These are phyloP conservation scores for Pulchroboletus neoregius DNA, from an alignment of 1,284 basidiomycete genomes.

Conservation along the genomic window DNA sequence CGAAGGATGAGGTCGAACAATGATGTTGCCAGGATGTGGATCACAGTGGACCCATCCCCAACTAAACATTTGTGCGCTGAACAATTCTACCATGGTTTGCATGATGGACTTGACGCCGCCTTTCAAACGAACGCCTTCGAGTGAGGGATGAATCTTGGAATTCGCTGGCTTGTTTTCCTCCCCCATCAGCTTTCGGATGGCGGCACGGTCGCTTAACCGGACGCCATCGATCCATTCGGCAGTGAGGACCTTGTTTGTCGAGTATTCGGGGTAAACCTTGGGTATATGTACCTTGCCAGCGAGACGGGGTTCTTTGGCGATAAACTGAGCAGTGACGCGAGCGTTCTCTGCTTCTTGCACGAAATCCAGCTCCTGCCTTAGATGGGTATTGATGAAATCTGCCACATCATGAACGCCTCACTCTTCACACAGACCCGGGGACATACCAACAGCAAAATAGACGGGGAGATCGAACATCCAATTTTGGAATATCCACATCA, in stretches of 20 bases:
- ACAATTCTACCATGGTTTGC: conserved; percentile 79
- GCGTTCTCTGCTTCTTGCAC: conserved; percentile 70
- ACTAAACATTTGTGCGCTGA: conserved; percentile 80
- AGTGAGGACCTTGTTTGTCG: conserved; percentile 75
- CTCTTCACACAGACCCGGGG: not conserved
- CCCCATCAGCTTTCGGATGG: conserved; percentile 56
- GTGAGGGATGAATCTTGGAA: conserved; percentile 10
- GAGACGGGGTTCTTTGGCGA: conserved; percentile 64
- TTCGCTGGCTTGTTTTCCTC: conserved; percentile 32
- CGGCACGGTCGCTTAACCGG: conserved; percentile 66
- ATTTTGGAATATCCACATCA: conserved; percentile 74
- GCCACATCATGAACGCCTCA: conserved; percentile 6
- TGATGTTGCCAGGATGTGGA: conserved; percentile 80
- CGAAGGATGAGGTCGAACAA: conserved; percentile 70
- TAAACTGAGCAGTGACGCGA: conserved; percentile 51
- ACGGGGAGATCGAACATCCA: conserved; percentile 75
- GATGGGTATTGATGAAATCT: conserved; percentile 80
- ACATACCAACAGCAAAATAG: conserved; percentile 67
- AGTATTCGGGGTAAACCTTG: conserved; percentile 66
- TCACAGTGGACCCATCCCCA: conserved; percentile 87
- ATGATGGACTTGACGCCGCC: conserved; percentile 67
- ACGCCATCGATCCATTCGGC: conserved; percentile 87
- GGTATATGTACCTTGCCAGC: conserved; percentile 75
- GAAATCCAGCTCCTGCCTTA: conserved; percentile 81
- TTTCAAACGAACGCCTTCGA: conserved; percentile 41